Conservation (phyloP, 164 flowering plant genomes). For the Litsea cubeba region DNA sequence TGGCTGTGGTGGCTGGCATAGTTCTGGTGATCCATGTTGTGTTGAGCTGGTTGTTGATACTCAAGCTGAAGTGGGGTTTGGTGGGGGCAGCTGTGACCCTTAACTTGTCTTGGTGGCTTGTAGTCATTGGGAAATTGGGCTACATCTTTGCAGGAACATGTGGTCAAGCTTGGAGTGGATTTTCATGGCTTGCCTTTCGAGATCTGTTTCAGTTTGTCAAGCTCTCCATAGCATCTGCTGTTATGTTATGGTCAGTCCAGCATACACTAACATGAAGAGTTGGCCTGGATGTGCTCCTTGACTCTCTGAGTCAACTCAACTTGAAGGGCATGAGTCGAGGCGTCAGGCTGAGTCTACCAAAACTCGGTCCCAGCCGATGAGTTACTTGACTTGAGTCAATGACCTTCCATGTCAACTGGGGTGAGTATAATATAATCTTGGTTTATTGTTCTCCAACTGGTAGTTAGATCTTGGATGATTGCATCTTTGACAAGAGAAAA, state of each 20-base stretch:
- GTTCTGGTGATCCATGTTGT: conserved; percentile 2
- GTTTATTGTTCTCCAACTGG: too few species aligned
- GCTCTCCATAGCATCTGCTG: conserved; percentile 68
- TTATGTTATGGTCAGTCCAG: conserved; percentile 61
- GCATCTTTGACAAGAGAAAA: too few species aligned
- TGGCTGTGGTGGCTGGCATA: conserved; percentile 2
- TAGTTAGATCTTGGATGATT: too few species aligned
- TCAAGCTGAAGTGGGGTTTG: conserved; percentile 57
- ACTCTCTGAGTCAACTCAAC: too few species aligned
- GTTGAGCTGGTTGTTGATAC: conserved; percentile 5
- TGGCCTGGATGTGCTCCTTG: too few species aligned
- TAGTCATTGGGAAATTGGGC: conserved; percentile 44
- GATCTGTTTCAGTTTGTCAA: conserved; percentile 52
- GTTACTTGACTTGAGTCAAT: too few species aligned
- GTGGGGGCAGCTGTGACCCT: conserved; percentile 64
- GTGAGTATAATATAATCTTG: too few species aligned
- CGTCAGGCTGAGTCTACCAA: too few species aligned
- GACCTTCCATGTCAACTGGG: too few species aligned
- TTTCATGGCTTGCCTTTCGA: conserved; percentile 57
- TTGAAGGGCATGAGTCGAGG: too few species aligned
- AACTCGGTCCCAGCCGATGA: too few species aligned
- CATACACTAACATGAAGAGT: too few species aligned
- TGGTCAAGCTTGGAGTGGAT: conserved; percentile 65
- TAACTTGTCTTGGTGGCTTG: conserved; percentile 61
- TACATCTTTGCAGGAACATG: conserved; percentile 56